phyloP scores from a whole-genome alignment of 169 alveolate genomes.

The Theileria parva region DNA sequence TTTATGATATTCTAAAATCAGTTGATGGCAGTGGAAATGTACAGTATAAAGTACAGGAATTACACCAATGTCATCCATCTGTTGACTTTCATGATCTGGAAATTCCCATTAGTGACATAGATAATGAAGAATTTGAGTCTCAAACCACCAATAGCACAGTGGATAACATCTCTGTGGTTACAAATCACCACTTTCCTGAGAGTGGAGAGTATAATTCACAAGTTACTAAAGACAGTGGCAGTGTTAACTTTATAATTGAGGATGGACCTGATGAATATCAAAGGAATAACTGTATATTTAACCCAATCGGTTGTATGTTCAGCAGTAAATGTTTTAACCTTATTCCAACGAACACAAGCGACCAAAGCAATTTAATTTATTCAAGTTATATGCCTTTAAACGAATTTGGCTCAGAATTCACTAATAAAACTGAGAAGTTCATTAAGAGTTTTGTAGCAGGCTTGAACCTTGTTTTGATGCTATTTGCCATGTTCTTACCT shows the following conservation, averaged over 20 bases:
- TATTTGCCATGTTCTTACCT: slow-evolving; percentile 40
- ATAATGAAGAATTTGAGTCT: not conserved
- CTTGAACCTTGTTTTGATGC: slow-evolving; percentile 34
- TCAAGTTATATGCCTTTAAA: slow-evolving; percentile 3
- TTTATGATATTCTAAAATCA: not conserved
- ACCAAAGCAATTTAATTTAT: not conserved
- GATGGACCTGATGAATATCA: not conserved
- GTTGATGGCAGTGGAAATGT: not conserved
- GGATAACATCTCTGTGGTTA: not conserved
- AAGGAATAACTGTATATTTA: not conserved
- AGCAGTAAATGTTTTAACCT: not conserved
- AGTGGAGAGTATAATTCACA: not conserved
- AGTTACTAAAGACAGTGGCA: not conserved
- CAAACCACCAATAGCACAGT: not conserved
- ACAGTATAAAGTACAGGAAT: not conserved
- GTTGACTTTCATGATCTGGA: not conserved
- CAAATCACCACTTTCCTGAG: not conserved
- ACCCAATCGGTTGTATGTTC: slow-evolving; percentile 3
- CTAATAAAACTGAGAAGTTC: slow-evolving; percentile 11
- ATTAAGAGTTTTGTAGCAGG: slow-evolving; percentile 24
- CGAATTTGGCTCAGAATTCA: not conserved
- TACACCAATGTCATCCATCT: not conserved
- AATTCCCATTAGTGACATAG: not conserved
- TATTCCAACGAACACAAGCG: not conserved
- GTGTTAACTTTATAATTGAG: not conserved